Evolutionary conservation across 139 green algal species (phyloP), one percentile per base, ranked within the genome.

Genomic region (Chlamydomonas sp.): DNA sequence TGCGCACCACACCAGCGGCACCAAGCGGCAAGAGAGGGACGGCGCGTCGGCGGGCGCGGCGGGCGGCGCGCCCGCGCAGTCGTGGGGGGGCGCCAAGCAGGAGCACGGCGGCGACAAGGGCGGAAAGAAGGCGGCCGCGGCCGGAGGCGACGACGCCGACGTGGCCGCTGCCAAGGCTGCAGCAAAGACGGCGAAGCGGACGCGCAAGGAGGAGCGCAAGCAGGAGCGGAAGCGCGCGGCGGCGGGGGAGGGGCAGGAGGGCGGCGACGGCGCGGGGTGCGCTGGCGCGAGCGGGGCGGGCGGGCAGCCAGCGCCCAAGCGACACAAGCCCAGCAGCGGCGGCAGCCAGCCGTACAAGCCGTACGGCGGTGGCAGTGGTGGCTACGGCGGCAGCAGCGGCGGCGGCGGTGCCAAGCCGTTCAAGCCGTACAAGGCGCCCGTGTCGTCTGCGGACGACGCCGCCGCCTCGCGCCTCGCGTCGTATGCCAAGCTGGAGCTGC

Each of bases 401-500:
- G n/a, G n/a, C n/a, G n/a, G n/a, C n/a, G n/a, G n/a, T n/a, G n/a
- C n/a, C n/a, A n/a, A n/a, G n/a, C n/a, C n/a, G n/a, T n/a, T n/a
- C n/a, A n/a, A n/a, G n/a, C n/a, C n/a, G n/a, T n/a, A n/a, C n/a
- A n/a, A n/a, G n/a, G n/a, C n/a, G n/a, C n/a, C n/a, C n/a, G n/a
- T n/a, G n/a, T n/a, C n/a, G n/a, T n/a, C n/a, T n/a, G n/a, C n/a
- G n/a, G n/a, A 79, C 26, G 79, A 79, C 20, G 73, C 76, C 35
- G 33, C 72, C 61, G 38, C 70, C 39, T 76, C 82, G 5, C 77
- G 83, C 36, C 30, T 83, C 31, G 78, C 77, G 0, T 88, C 83
- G 3, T 88, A 84, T 66, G 83, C 77, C 3, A 77, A 77, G 58
- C 70, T 83, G 24, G 76, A 71, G 0, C 66, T 86, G 20, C 76